Base-by-base conservation (phyloP, 139 green algal species). In the Chlorella sp. region DNA sequence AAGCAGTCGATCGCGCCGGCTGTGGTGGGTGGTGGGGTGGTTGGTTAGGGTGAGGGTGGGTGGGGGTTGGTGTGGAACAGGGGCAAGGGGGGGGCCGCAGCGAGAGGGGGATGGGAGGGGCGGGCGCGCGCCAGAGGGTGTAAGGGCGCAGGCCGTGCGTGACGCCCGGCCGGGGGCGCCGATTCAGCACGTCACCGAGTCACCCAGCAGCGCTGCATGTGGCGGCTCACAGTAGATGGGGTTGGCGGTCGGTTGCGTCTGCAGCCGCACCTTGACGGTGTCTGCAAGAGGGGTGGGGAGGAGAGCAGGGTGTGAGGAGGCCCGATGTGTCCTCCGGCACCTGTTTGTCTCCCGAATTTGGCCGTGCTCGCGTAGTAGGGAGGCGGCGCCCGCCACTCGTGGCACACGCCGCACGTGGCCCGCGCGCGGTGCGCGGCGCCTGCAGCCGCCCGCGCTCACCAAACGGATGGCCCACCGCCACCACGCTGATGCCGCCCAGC, bases 231-330 rank as follows among this genome's bases (percentile, higher is more conserved):
- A 85, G 81, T 98, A 98, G 23, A 97, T 90, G 5, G 94, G 94
- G 41, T 97, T 97, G 31, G 82, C 82, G 25, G 79, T 79, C 0
- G 93, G 79, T 79, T 98, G 94, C 3, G 90, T 96, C 66, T 98
- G 94, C 31, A 98, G 83, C 19, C 94, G 86, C 35, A 98, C 93
- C 82, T 98, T 98, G 5, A 97, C 75, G 14, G 93, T 97, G 77
- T 97, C 92, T 84, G 46, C 48, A n/a, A 35, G 23, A 41, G 43
- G 55, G 8, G 8, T 2, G 41, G 27, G 25, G 19, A 29, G 1
- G 51, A 27, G 8, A 43, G 50, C 23, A 6, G 21, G 33, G 25
- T 5, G 15, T n/a, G 0, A 14, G 0, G 40, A 25, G 14, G 36
- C 14, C 15, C 12, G 25, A 40, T 67, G 15, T 5, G 33, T 40